These are phyloP conservation scores for Chalciporus sphaerocephalus DNA, from an alignment of 768 basidiomycete genomes.

Conservation along the genomic window DNA sequence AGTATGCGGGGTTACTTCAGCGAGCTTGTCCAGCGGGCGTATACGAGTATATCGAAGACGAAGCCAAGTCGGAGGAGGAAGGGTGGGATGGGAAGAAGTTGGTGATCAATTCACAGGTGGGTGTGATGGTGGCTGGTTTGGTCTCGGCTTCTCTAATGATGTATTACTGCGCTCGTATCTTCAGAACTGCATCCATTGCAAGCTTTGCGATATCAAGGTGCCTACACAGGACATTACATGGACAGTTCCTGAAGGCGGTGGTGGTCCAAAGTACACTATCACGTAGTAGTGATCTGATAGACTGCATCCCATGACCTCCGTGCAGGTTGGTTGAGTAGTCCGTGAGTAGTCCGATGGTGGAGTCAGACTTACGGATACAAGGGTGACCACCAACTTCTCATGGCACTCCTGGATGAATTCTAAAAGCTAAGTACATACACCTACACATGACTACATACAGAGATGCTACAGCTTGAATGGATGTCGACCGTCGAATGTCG, in stretches of 20 bases:
- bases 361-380: too few species aligned
- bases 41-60: constrained; percentile 90
- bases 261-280: constrained; percentile 87
- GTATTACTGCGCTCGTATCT: too few species aligned
- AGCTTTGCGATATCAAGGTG: constrained; percentile 93
- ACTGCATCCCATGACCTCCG: not conserved
- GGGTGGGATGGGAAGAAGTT: constrained; percentile 82
- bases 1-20: constrained; percentile 86
- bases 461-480: not conserved
- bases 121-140: constrained; percentile 11
- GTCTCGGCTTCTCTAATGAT: not conserved
- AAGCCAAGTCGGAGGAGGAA: constrained; percentile 43
- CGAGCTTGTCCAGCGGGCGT: constrained; percentile 92
- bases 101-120: constrained; percentile 94
- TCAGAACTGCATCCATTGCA: constrained; percentile 93
- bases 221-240: constrained; percentile 97
- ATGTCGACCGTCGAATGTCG: too few species aligned
- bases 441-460: too few species aligned
- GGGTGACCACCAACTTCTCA: too few species aligned
- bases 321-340: too few species aligned
- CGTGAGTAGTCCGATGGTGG: too few species aligned
- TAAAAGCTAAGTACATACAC: not conserved
- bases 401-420: too few species aligned
- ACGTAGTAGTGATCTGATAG: constrained; percentile 10
- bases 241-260: constrained; percentile 95